These are phyloP conservation scores for Aeschynomene evenia DNA, from an alignment of 306 rosid species.

Conservation along the genomic window DNA sequence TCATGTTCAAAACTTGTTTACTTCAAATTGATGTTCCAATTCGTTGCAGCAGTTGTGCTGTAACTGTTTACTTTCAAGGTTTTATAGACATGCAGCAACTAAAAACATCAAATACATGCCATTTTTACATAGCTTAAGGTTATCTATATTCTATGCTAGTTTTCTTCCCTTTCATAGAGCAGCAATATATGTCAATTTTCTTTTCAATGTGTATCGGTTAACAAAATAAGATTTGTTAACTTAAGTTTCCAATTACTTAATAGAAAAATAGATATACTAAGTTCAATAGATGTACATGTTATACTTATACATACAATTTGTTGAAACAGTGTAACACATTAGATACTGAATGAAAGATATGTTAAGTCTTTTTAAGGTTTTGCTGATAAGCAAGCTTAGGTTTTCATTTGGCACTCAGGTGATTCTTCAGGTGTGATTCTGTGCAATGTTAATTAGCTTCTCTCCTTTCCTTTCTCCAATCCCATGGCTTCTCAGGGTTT, in stretches of 20 bases:
- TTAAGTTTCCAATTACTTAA: not conserved
- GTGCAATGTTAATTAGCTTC: slow-evolving; percentile 34
- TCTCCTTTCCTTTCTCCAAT: slow-evolving; percentile 69
- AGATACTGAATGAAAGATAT: not conserved
- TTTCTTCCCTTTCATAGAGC: not conserved
- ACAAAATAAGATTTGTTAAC: not conserved
- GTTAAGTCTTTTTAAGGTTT: not conserved
- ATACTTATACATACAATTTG: not conserved
- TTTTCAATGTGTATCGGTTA: no score
- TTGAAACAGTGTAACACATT: slow-evolving; percentile 8
- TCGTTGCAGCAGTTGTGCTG: not conserved
- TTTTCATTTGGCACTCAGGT: not conserved
- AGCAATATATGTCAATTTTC: no score
- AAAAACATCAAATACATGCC: not conserved
- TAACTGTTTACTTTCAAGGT: not conserved
- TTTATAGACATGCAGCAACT: not conserved
- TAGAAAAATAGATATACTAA: no score
- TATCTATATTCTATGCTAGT: not conserved
- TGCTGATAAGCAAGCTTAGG: not conserved
- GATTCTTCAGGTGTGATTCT: not conserved
- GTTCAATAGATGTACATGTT: no score
- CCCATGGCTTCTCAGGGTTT: slow-evolving; percentile 97
- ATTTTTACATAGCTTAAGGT: not conserved
- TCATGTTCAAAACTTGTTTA: not conserved
- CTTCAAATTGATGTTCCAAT: not conserved